Evolutionary conservation across 2,329 filamentous ascomycete genomes (phyloP).

Genomic region (Sphaerulina musiva): DNA sequence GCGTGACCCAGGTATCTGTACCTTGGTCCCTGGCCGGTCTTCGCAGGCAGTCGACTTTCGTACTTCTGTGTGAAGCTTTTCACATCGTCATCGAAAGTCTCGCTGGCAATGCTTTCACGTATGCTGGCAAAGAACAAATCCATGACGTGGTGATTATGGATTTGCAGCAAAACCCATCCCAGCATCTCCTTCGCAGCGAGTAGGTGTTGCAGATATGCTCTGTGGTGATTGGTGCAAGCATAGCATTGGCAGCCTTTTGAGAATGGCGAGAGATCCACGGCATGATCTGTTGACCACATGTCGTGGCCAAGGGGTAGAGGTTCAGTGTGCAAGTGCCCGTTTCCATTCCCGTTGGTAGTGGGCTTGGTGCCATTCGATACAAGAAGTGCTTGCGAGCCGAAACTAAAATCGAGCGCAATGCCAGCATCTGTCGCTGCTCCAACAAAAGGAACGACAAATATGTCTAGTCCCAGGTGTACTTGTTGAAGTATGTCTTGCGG

Average conservation of each 20-base stretch:
- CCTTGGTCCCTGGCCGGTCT: constrained; percentile 70
- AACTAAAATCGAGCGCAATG: constrained; percentile 72
- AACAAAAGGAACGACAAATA: constrained; percentile 72
- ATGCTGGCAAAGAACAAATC: constrained; percentile 66
- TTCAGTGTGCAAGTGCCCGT: constrained; percentile 14
- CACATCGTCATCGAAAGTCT: constrained; percentile 50
- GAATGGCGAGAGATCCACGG: constrained; percentile 58
- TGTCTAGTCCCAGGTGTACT: constrained; percentile 68
- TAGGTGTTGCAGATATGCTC: constrained; percentile 81
- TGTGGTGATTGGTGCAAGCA: constrained; percentile 73
- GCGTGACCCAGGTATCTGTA: constrained; percentile 25
- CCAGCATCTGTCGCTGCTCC: constrained; percentile 72
- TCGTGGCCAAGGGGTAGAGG: constrained; percentile 61
- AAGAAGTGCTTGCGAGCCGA: constrained; percentile 35
- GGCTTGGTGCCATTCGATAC: not conserved
- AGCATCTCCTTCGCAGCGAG: constrained; percentile 92
- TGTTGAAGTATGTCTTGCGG: constrained; percentile 75
- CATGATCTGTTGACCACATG: constrained; percentile 63
- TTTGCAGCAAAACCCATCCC: constrained; percentile 83
- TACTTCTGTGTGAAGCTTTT: constrained; percentile 61
- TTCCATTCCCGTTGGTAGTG: constrained; percentile 8
- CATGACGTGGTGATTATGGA: constrained; percentile 78
- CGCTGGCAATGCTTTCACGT: constrained; percentile 55
- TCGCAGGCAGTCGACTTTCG: constrained; percentile 62
- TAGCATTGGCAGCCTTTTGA: constrained; percentile 66